These are phyloP conservation scores for Metschnikowia reukaufii DNA, from an alignment of 805 yeast genomes.

Conservation along the genomic window DNA sequence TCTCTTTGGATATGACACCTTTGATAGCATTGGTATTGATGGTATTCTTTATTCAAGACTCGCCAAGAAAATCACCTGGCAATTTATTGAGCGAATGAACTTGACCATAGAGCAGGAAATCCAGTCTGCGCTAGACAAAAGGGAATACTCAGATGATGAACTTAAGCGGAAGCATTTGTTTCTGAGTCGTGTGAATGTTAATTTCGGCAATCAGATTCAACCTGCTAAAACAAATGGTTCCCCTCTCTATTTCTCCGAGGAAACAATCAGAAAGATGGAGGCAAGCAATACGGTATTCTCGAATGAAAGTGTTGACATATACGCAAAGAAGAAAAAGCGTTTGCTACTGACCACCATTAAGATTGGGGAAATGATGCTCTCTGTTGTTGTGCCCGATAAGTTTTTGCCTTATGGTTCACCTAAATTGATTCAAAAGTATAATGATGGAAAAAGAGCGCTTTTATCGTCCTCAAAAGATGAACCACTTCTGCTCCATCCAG, in stretches of 20 bases:
- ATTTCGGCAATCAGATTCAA: slow-evolving; percentile 8
- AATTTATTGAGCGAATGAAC: slow-evolving; percentile 27
- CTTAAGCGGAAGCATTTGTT: slow-evolving; percentile 35
- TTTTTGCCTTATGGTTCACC: slow-evolving; percentile 40
- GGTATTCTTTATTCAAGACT: slow-evolving; percentile 32
- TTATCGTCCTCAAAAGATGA: slow-evolving; percentile 1
- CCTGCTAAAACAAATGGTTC: neutral
- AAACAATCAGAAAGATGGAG: slow-evolving; percentile 5
- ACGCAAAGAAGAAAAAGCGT: slow-evolving; percentile 39
- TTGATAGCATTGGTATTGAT: slow-evolving; percentile 34
- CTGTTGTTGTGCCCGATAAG: slow-evolving; percentile 34
- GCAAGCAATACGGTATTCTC: slow-evolving; percentile 13
- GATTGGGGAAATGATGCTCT: slow-evolving; percentile 36
- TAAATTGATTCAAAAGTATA: slow-evolving; percentile 36
- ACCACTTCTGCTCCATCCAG: slow-evolving; percentile 10
- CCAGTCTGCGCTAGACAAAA: slow-evolving; percentile 28
- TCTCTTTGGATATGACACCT: slow-evolving; percentile 28
- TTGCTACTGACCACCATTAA: slow-evolving; percentile 33
- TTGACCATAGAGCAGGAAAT: slow-evolving; percentile 38
- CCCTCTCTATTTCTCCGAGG: slow-evolving; percentile 2
- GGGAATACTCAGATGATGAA: slow-evolving; percentile 29
- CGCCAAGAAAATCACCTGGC: slow-evolving; percentile 34
- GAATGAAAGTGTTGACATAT: slow-evolving; percentile 23
- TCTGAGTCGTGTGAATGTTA: neutral
- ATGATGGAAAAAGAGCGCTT: slow-evolving; percentile 22